Base-by-base conservation (phyloP, 192 early-diverging fungal genomes). In the Coemansia sp. region DNA sequence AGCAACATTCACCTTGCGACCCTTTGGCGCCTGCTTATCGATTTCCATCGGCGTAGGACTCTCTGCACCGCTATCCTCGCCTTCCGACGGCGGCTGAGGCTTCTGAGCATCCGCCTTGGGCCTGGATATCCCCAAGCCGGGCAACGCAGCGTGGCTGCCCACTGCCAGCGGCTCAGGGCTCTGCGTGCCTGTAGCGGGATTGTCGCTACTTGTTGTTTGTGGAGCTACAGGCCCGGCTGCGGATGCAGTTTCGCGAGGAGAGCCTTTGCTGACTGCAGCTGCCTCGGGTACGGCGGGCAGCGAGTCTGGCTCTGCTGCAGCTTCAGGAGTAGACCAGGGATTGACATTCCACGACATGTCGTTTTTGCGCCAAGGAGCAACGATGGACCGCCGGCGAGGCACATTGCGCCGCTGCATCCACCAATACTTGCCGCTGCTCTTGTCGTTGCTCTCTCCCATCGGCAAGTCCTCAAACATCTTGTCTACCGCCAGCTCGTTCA, bases 291-390 rank as follows among this genome's bases (percentile, higher is more conserved):
- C 73, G 51, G 50, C 72, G 5, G 69, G 69, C 58, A 72, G 21
- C 0, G 76, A 49, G 38, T 53, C 59, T 23, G 50, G 49, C 18
- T 58, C 50, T 1, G 32, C 32, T 9, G 32, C 32, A 34, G 32
- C 1, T 7, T 20, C 18, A 5, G 50, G 37, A 11, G 38, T 51
- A 6, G 40, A 40, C 74, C 74, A 77, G 11, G 74, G 76, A 16
- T 79, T 79, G 38, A 79, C 63, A 20, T 79, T 79, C 76, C 76
- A 79, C 49, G 76, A 72, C 20, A 11, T 6, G 41, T 79, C 76
- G 65, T 73, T 66, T 23, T 79, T 79, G 56, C 70, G 69, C 76
- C 76, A 79, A 7, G 70, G 60, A 6, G 58, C 39, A 36, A 46
- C 68, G 32, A 79, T 79, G 12, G 76, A 79, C 39, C 76, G 51